phyloP scores from a whole-genome alignment of 768 basidiomycete genomes.

The Auriscalpium microsporum region DNA sequence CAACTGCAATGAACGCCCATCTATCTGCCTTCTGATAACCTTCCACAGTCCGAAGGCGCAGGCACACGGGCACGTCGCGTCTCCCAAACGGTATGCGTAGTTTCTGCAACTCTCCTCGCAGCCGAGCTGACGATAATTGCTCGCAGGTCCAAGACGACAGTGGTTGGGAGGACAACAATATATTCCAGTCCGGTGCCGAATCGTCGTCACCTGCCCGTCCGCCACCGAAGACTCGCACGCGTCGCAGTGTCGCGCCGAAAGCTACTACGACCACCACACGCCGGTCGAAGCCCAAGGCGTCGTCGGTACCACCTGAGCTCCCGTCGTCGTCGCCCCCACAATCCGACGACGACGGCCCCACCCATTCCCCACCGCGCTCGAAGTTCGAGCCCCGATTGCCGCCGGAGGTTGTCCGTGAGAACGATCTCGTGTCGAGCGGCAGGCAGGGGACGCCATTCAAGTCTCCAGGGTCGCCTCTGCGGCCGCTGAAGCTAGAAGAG shows the following conservation, averaged over 20 bases:
- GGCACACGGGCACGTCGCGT: constrained; percentile 46
- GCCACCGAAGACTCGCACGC: constrained; percentile 34
- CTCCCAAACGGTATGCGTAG: constrained; percentile 25
- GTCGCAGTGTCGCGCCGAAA: constrained; percentile 36
- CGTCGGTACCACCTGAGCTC: constrained; percentile 59
- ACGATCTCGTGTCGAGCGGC: constrained; percentile 5
- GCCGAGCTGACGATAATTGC: background rate
- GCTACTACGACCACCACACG: constrained; percentile 18
- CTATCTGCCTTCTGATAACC: constrained; percentile 1
- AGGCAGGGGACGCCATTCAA: constrained; percentile 11
- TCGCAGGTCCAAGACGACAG: constrained; percentile 50
- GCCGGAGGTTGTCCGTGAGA: constrained; percentile 26
- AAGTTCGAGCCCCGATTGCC: constrained; percentile 50
- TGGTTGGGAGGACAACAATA: constrained; percentile 87
- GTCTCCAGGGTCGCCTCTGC: constrained; percentile 2
- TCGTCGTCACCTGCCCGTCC: constrained; percentile 72
- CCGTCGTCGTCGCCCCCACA: constrained; percentile 19
- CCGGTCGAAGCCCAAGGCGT: constrained; percentile 54
- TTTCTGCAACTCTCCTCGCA: background rate
- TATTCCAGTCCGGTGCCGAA: constrained; percentile 85
- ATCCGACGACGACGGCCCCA: constrained; percentile 8
- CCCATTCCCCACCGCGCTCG: constrained; percentile 39
- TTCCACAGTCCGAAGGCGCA: constrained; percentile 37
- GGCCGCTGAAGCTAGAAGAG: constrained; percentile 6
- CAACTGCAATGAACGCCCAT: no score